Evolutionary conservation across 1,284 basidiomycete genomes (phyloP), one percentile per base, ranked within the genome.

Genomic region (Puccinia triticina): DNA sequence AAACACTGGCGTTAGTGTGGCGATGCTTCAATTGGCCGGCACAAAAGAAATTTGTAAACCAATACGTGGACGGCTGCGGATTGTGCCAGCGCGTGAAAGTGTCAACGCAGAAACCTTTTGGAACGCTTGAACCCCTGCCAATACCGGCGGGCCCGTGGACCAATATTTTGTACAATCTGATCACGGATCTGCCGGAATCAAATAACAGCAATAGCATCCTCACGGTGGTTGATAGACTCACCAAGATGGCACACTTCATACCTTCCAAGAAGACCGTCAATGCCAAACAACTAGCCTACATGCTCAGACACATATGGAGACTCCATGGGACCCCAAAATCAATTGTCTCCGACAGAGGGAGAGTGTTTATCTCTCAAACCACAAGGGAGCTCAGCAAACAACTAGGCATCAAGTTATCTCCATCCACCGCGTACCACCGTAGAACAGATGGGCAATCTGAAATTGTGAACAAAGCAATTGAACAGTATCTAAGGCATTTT

Each of bases 371-470:
- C n/a, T 71, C 23, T 48, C 67, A 50, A 48, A 46, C 48, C 23
- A 46, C 40, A 7, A 7, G 32, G 12, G 46, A 69, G n/a, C 40
- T 69, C 2, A 10, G 48, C n/a, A 16, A 32, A 5, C n/a, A 46
- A 10, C 26, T 69, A 18, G 40, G n/a, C 1, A 69, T 69, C 67
- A 1, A 43, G 40, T 43, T 48, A 4, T n/a, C 23, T 10, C 77
- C 73, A 1, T 79, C 66, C 1, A 79, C 66, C 0, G 48, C 64
- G 0, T 71, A 34, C 43, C 77, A 79, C 32, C 77, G 66, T 14
- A 64, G 34, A 40, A 79, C 77, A 8, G 66, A 79, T 55, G 66
- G 64, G 4, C 77, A 79, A 61, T 77, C 73, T 10, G 59, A 82
- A 32, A 61, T 43, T 11, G 53, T 40, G 26, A n/a, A n/a, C n/a